Percentiles rank a stretch among this genome's conserved stretches.
These are phyloP conservation scores for Chaetomium sp. DNA, from an alignment of 2,329 filamentous ascomycete genomes.

Conservation along the genomic window DNA sequence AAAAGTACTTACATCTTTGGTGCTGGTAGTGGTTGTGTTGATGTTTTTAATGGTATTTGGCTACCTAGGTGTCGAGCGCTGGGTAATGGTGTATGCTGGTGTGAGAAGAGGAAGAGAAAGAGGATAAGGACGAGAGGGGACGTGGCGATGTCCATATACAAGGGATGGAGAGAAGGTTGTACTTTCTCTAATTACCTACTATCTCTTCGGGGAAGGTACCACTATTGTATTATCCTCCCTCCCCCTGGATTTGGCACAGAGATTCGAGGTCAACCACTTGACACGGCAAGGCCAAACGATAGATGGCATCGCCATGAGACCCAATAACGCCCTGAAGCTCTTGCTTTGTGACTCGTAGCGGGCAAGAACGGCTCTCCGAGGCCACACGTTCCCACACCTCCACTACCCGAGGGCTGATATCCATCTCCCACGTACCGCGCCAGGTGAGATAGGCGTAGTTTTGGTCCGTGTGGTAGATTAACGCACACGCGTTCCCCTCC, in stretches of 20 bases:
- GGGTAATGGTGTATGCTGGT: too few species aligned
- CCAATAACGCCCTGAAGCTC: background rate
- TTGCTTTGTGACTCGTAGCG: background rate
- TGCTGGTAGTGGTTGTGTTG: too few species aligned
- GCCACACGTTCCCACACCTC: conserved; percentile 4
- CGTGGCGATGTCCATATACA: too few species aligned
- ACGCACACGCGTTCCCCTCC: background rate
- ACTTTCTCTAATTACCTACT: too few species aligned
- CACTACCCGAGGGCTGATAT: conserved; percentile 6
- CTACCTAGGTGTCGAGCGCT: too few species aligned
- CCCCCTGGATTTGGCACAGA: background rate
- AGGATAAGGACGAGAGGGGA: too few species aligned
- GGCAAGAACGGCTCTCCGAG: background rate
- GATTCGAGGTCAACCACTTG: background rate
- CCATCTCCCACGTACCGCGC: conserved; percentile 8
- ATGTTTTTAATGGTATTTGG: too few species aligned
- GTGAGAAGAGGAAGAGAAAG: too few species aligned
- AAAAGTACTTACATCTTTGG: too few species aligned
- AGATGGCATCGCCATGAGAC: conserved; percentile 9
- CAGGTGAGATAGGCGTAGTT: background rate
- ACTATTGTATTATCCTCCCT: background rate
- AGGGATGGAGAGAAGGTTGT: too few species aligned
- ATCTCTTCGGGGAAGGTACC: background rate
- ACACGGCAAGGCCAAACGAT: conserved; percentile 5
- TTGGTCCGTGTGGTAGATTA: conserved; percentile 2